Conservation (phyloP, 768 basidiomycete species). For the Pleurotus salmoneostramineus region DNA sequence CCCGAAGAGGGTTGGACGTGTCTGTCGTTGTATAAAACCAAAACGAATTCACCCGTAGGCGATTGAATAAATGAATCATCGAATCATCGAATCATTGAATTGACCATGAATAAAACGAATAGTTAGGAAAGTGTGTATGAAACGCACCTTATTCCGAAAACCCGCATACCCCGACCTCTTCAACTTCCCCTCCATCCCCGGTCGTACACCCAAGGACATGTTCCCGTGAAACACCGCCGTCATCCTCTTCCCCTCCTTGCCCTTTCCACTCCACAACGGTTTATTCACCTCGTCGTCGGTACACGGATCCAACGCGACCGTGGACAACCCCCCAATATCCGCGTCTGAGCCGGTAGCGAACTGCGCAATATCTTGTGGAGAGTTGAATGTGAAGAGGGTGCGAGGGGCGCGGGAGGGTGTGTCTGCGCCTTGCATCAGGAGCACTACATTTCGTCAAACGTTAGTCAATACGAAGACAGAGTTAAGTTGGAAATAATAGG, state of each 20-base stretch:
- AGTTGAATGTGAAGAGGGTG: conserved; percentile 64
- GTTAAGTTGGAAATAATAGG: too few relatives aligned
- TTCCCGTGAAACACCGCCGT: conserved; percentile 78
- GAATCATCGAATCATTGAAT: too few relatives aligned
- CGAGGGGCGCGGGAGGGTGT: conserved; percentile 56
- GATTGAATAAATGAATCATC: too few relatives aligned
- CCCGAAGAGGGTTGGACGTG: conserved; percentile 82
- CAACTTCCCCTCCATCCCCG: conserved; percentile 63
- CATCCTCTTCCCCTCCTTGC: too few relatives aligned
- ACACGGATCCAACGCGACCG: conserved; percentile 73
- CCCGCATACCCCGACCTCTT: conserved; percentile 83
- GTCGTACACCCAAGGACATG: conserved; percentile 66
- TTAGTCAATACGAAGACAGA: too few relatives aligned
- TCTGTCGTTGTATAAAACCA: too few relatives aligned
- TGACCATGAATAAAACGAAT: too few relatives aligned
- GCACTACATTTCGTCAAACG: conserved; percentile 36
- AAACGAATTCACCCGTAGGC: neutral
- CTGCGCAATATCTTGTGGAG: conserved; percentile 49
- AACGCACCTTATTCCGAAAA: conserved; percentile 74
- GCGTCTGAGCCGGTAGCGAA: conserved; percentile 81
- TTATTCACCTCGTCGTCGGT: conserved; percentile 40
- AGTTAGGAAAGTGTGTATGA: neutral
- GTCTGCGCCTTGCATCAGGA: conserved; percentile 77
- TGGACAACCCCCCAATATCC: conserved; percentile 84
- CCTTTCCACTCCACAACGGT: too few relatives aligned